Conservation (phyloP, 75 land plant species). For the Pinus albicaulis region DNA sequence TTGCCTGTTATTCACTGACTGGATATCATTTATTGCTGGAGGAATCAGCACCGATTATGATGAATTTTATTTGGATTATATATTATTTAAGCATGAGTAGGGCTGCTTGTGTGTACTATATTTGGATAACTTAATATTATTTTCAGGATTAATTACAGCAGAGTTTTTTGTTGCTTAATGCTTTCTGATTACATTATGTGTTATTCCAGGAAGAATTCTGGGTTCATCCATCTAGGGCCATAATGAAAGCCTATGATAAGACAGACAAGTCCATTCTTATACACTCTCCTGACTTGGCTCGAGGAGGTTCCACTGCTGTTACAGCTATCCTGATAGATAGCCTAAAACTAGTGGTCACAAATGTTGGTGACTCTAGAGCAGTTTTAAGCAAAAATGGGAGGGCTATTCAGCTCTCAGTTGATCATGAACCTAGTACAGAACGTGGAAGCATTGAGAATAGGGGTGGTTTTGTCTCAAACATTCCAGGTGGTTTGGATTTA, state of each 20-base stretch:
- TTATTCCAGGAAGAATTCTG: constrained; percentile 7
- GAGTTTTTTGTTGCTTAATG: not conserved
- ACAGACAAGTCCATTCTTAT: constrained; percentile 4
- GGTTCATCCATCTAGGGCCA: constrained; percentile 1
- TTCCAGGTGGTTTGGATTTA: constrained; percentile 35
- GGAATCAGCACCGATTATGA: not conserved
- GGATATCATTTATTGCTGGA: not conserved
- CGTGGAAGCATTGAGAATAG: constrained; percentile 51
- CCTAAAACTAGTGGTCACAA: constrained; percentile 60
- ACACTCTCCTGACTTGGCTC: constrained; percentile 1
- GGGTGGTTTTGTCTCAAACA: constrained; percentile 89
- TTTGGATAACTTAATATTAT: not conserved
- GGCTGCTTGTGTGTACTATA: not conserved
- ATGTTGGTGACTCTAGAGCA: constrained; percentile 91
- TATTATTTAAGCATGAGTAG: not conserved
- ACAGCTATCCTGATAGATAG: constrained; percentile 84
- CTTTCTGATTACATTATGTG: not conserved
- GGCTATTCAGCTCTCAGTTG: constrained; percentile 59
- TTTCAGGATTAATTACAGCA: not conserved
- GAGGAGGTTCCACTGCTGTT: constrained; percentile 84
- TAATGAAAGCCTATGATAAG: constrained; percentile 8
- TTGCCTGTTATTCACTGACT: not conserved
- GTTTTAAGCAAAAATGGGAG: constrained; percentile 53
- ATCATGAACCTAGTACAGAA: constrained; percentile 82
- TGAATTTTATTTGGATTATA: not conserved